These are phyloP conservation scores for Tulasnella sp. DNA, from an alignment of 768 basidiomycete species.

Conservation along the genomic window DNA sequence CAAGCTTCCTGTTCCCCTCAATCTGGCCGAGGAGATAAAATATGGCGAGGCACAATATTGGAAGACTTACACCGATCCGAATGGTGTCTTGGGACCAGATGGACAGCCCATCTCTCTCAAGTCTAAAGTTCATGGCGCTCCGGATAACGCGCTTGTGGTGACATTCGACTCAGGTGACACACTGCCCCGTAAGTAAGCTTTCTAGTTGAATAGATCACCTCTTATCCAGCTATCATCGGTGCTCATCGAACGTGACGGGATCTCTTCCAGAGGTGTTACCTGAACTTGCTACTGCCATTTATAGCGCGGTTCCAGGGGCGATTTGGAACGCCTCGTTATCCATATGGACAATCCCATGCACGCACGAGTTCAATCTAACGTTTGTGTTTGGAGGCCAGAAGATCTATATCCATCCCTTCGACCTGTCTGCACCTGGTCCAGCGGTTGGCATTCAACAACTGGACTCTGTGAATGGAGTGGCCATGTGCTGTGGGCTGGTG, in stretches of 20 bases:
- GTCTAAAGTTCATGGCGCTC: slow-evolving; percentile 60
- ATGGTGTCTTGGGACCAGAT: slow-evolving; percentile 66
- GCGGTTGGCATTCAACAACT: too few species aligned
- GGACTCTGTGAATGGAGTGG: too few species aligned
- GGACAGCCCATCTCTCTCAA: slow-evolving; percentile 46
- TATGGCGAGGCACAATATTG: slow-evolving; percentile 54
- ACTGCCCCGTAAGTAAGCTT: slow-evolving; percentile 37
- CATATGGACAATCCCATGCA: slow-evolving; percentile 65
- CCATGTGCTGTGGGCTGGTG: too few species aligned
- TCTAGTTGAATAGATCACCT: too few species aligned
- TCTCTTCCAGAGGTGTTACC: too few species aligned
- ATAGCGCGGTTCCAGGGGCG: too few species aligned
- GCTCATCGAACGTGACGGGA: too few species aligned
- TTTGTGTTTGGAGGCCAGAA: slow-evolving; percentile 57
- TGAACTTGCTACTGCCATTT: too few species aligned
- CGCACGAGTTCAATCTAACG: slow-evolving; percentile 56
- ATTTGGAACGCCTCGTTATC: not conserved
- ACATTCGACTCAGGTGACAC: slow-evolving; percentile 43
- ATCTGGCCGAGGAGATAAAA: slow-evolving; percentile 31
- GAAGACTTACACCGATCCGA: slow-evolving; percentile 44
- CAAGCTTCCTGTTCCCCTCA: slow-evolving; percentile 38
- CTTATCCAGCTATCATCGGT: too few species aligned
- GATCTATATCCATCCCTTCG: slow-evolving; percentile 71
- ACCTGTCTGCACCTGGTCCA: slow-evolving; percentile 26
- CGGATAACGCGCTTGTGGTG: slow-evolving; percentile 52